Percentiles rank a stretch among this genome's conserved stretches.
Evolutionary conservation across 1,284 basidiomycete genomes (phyloP).

Genomic region (Fomitopsis betulina): DNA sequence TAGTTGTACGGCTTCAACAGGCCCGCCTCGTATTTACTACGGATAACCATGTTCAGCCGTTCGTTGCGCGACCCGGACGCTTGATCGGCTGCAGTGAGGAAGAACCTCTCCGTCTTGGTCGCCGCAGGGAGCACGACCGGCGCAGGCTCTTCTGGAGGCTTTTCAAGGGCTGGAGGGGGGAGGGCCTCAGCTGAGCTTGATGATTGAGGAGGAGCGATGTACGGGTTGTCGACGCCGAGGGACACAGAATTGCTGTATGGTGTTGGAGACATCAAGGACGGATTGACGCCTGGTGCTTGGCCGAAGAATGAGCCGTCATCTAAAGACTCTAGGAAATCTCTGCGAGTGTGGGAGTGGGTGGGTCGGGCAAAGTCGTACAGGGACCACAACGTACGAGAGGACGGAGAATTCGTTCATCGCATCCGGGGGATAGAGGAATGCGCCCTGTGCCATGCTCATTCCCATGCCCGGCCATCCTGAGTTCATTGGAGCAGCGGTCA

Average conservation of each 20-base stretch:
- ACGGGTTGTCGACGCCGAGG: conserved; percentile 26
- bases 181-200: conserved; percentile 7
- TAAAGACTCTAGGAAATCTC: conserved; percentile 79
- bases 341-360: conserved; percentile 23
- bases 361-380: neutral
- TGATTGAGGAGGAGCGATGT: conserved; percentile 14
- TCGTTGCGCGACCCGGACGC: conserved; percentile 89
- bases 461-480: conserved; percentile 45
- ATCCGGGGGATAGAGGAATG: conserved; percentile 63
- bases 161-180: conserved; percentile 18
- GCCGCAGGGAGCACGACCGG: conserved; percentile 55
- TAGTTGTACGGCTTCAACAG: conserved; percentile 95
- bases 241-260: conserved; percentile 30
- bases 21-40: conserved; percentile 96
- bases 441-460: conserved; percentile 38
- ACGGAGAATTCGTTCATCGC: conserved; percentile 78
- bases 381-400: conserved; percentile 53
- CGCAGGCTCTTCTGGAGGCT: conserved; percentile 25
- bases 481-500: conserved; percentile 23
- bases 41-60: conserved; percentile 87
- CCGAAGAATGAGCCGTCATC: conserved; percentile 71
- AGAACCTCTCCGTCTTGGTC: conserved; percentile 82
- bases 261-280: conserved; percentile 45
- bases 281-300: conserved; percentile 42
- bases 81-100: conserved; percentile 94